Base-by-base conservation (phyloP, 2,329 filamentous ascomycete species). In the Rhynchosporium secalis region DNA sequence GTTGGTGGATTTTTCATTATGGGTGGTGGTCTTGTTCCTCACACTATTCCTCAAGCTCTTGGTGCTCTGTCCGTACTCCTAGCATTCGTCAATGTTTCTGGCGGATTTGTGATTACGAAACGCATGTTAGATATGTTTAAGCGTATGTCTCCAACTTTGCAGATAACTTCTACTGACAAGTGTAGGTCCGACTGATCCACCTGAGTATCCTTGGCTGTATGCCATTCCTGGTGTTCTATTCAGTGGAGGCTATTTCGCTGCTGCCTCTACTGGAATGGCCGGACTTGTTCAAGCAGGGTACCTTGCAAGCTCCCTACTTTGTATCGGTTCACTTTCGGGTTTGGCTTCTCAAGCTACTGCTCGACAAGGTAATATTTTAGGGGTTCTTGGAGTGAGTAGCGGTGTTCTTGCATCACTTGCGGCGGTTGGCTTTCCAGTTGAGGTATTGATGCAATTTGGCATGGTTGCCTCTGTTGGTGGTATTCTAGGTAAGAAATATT, bases 61-160 rank as follows among this genome's bases (percentile, higher is more conserved):
- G 92, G 92, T 60, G 90, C 92, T 1, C 76, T 86, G 1, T 96
- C 91, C 1, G 92, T 96, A 1, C 79, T 95, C 4, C 78, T 96
- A 26, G 92, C 92, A 0, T 96, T 95, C 72, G 90, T 96, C 65
- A 96, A 96, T 68, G 87, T 96, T 2, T 88, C 90, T 0, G 92
- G 92, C 62, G 92, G 92, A 0, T 96, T 96, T 65, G 89, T 96
- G 48, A 91, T 96, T 63, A 96, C 92, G 3, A 96, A 96, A 77
- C 84, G 92, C 66, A 96, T 96, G 92, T 80, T 96, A 48, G 92
- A 96, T 74, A 94, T 94, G 90, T 94, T 94, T 74, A 90, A 89
- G 73, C 84, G 90, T 80, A 72, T 70, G 82, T 74, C 5, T 12
- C 29, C 15, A 2, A 13, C 8, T 45, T 6, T 3, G 20, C 12